Evolutionary conservation across 495 filamentous ascomycete species (phyloP).

Genomic region (Aspergillus nanangensis): DNA sequence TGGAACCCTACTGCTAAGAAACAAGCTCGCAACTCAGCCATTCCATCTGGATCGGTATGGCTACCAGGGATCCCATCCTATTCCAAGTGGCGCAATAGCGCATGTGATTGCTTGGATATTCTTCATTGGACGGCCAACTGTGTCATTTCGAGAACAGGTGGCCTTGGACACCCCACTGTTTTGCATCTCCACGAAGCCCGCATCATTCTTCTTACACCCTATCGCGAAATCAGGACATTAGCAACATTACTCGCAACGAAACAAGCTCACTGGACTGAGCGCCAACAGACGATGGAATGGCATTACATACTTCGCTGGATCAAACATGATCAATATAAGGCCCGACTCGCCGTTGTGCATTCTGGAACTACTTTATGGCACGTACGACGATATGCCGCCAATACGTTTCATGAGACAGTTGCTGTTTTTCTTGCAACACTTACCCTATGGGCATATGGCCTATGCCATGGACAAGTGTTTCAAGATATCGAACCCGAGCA

Average conservation of each 20-base stretch:
- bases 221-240: slow-evolving; percentile 35
- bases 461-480: slow-evolving; percentile 18
- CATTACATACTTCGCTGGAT: slow-evolving; percentile 46
- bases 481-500: slow-evolving; percentile 5
- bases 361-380: slow-evolving; percentile 48
- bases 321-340: slow-evolving; percentile 49
- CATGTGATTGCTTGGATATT: slow-evolving; percentile 51
- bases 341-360: slow-evolving; percentile 50
- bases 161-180: slow-evolving; percentile 48
- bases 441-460: slow-evolving; percentile 50
- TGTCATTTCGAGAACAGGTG: slow-evolving; percentile 38
- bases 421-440: slow-evolving; percentile 45
- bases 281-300: slow-evolving; percentile 33
- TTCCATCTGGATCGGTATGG: slow-evolving; percentile 41
- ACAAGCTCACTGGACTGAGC: slow-evolving; percentile 26
- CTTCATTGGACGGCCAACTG: slow-evolving; percentile 52
- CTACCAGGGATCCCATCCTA: slow-evolving; percentile 45
- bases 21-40: slow-evolving; percentile 32
- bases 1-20: slow-evolving; percentile 47
- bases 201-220: slow-evolving; percentile 33
- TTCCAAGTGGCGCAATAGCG: slow-evolving; percentile 52
- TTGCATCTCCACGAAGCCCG: slow-evolving; percentile 49
- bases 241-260: slow-evolving; percentile 28
- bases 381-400: slow-evolving; percentile 41
- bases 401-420: slow-evolving; percentile 47